Evolutionary conservation across 1,284 basidiomycete species (phyloP).

Genomic region (Hypsizygus ulmarius): DNA sequence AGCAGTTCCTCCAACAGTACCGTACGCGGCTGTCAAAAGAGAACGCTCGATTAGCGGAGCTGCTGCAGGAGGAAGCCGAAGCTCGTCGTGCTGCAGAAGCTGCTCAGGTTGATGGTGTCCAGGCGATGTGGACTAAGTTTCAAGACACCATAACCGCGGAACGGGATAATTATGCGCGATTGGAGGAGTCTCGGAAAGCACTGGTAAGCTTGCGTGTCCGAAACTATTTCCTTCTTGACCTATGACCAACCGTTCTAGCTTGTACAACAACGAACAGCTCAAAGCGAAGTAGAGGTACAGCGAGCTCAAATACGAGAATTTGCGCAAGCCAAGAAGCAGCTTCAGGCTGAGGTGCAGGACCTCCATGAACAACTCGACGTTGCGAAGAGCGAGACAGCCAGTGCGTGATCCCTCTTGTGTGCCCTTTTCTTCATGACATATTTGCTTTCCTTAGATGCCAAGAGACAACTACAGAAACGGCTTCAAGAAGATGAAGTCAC

Average conservation of each 20-base stretch:
- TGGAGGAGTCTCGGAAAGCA: conserved; percentile 73
- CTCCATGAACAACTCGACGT: conserved; percentile 57
- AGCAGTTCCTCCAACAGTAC: conserved; percentile 60
- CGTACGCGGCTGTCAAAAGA: conserved; percentile 56
- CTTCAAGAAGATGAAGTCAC: conserved; percentile 69
- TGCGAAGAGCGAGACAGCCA: conserved; percentile 57
- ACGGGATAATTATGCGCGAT: conserved; percentile 56
- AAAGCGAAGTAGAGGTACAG: conserved; percentile 62
- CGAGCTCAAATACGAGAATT: conserved; percentile 61
- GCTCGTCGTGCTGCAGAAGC: conserved; percentile 59
- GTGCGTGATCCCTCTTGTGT: conserved; percentile 30
- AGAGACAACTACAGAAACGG: conserved; percentile 57
- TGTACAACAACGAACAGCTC: conserved; percentile 63
- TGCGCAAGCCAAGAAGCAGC: conserved; percentile 51
- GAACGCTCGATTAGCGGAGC: conserved; percentile 52
- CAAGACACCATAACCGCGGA: conserved; percentile 60
- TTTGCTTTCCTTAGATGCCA: conserved; percentile 41
- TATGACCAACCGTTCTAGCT: conserved; percentile 37
- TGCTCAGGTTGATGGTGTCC: conserved; percentile 61
- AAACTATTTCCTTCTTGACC: not conserved
- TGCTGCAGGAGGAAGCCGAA: conserved; percentile 65
- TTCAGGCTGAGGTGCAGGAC: conserved; percentile 56
- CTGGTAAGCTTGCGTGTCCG: conserved; percentile 42
- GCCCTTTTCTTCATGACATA: not conserved
- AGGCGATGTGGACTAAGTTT: conserved; percentile 70